Evolutionary conservation across 108 stramenopile genomes (phyloP).

Genomic region (Epipyxis sp.): DNA sequence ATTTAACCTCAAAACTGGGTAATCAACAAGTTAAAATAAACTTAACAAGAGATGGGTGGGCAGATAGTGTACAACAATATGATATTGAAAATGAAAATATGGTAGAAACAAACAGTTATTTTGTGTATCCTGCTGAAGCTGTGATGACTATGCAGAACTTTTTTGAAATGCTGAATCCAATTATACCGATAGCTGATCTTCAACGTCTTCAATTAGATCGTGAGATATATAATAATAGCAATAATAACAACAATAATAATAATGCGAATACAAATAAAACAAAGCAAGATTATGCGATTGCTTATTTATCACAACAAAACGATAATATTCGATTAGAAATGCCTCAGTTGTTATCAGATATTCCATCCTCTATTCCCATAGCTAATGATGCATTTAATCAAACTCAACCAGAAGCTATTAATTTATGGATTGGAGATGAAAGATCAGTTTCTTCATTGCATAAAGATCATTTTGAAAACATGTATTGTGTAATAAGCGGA

Average conservation of each 20-base stretch:
- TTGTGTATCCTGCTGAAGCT: conserved; percentile 27
- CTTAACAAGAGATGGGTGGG: conserved; percentile 15
- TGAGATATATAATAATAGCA: too few species aligned
- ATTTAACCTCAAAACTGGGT: neutral
- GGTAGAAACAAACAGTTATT: neutral
- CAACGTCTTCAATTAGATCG: too few species aligned
- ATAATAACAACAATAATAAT: too few species aligned
- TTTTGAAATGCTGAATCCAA: neutral
- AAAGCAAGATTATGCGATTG: neutral
- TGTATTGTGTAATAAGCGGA: conserved; percentile 81
- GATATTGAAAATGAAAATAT: neutral
- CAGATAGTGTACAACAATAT: conserved; percentile 17
- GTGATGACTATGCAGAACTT: conserved; percentile 15
- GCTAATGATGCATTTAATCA: conserved; percentile 27
- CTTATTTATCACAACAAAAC: conserved; percentile 34
- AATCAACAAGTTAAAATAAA: neutral
- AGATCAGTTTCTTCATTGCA: conserved; percentile 80
- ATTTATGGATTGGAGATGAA: conserved; percentile 92
- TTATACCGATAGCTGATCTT: neutral
- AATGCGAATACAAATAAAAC: too few species aligned
- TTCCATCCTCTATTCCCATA: neutral
- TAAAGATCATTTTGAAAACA: conserved; percentile 92
- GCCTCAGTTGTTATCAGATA: conserved; percentile 8
- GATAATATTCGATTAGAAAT: conserved; percentile 8
- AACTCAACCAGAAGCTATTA: conserved; percentile 76